Evolutionary conservation across 2,329 filamentous ascomycete genomes (phyloP).

Genomic region (Phialemonium atrogriseum): DNA sequence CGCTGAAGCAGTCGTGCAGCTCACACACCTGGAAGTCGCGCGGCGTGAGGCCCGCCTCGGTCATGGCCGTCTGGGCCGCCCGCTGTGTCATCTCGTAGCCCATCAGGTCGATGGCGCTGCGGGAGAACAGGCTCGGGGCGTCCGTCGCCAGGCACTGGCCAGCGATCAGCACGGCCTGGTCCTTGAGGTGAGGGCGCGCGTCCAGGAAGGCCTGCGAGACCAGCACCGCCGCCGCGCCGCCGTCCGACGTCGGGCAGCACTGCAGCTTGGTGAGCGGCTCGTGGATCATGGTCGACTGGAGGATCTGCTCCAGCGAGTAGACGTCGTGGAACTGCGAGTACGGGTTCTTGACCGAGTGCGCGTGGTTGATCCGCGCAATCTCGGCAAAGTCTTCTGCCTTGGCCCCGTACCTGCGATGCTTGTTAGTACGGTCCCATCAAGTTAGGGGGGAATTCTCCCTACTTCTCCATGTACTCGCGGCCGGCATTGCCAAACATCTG

Average conservation of each 20-base stretch:
- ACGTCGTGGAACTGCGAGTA: conserved; percentile 97
- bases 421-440: conserved; percentile 8
- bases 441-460: conserved; percentile 16
- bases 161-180: conserved; percentile 80
- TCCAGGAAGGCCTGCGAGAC: conserved; percentile 87
- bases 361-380: conserved; percentile 88
- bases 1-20: conserved; percentile 93
- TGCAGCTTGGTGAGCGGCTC: conserved; percentile 93
- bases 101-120: conserved; percentile 77
- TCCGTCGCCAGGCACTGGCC: conserved; percentile 87
- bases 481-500: conserved; percentile 97
- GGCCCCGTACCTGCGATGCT: conserved; percentile 62
- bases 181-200: conserved; percentile 69
- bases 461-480: conserved; percentile 91
- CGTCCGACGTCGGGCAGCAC: conserved; percentile 94
- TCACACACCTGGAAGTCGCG: conserved; percentile 76
- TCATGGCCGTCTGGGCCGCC: conserved; percentile 62
- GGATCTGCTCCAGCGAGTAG: conserved; percentile 78
- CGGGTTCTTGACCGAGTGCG: conserved; percentile 83
- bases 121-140: conserved; percentile 67
- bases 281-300: conserved; percentile 69
- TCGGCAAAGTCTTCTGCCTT: conserved; percentile 83
- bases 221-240: conserved; percentile 78
- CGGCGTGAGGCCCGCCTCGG: conserved; percentile 62
- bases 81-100: conserved; percentile 76